A percentile compares a stretch with the other conserved stretches of the same genome.
phyloP scores from a whole-genome alignment of 495 filamentous ascomycete species.

The Trichoderma virens region DNA sequence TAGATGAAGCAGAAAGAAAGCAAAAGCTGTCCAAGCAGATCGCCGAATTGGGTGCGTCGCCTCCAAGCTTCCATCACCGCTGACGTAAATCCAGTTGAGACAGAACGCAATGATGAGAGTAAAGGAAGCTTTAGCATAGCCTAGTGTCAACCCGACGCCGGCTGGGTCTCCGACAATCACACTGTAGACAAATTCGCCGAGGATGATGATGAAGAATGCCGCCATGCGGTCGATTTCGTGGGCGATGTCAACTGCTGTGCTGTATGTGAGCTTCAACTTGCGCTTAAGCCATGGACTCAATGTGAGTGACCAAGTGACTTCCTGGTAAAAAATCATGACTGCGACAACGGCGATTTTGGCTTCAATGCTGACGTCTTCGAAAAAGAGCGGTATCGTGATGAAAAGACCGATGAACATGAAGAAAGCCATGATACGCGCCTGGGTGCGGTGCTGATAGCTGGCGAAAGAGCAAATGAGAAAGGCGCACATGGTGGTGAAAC shows the following conservation, averaged over 20 bases:
- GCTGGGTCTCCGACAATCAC: background rate
- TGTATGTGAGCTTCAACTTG: background rate
- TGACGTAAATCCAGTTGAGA: background rate
- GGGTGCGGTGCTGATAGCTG: background rate
- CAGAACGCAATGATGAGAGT: background rate
- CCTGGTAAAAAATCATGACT: background rate
- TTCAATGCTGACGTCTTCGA: background rate
- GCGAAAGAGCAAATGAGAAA: background rate
- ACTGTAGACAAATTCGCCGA: background rate
- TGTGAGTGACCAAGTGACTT: background rate
- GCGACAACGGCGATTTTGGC: background rate
- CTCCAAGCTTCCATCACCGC: background rate
- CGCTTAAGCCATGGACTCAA: background rate
- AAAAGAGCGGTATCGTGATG: background rate
- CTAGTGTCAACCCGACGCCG: background rate
- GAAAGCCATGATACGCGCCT: background rate
- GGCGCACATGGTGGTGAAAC: background rate
- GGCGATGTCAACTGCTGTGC: background rate
- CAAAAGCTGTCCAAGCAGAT: constrained; percentile 1
- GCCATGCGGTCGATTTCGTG: background rate
- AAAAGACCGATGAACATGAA: background rate
- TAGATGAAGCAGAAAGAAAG: background rate
- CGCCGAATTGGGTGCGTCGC: background rate
- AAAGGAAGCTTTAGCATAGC: background rate
- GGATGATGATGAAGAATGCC: background rate